These are phyloP conservation scores for Lactarius psammicola DNA, from an alignment of 768 basidiomycete genomes.

Conservation along the genomic window DNA sequence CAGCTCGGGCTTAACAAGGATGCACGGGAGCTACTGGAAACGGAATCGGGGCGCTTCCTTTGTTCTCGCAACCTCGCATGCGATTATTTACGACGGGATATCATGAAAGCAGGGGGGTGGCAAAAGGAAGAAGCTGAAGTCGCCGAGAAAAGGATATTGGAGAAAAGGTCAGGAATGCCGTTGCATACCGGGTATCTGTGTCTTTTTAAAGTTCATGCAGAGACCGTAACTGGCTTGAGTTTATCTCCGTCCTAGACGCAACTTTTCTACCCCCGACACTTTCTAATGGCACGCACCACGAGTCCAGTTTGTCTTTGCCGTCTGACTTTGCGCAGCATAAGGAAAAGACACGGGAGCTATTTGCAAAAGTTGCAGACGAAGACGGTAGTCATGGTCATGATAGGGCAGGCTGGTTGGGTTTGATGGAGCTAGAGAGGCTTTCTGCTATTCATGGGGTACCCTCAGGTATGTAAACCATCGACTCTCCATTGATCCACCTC, in stretches of 20 bases:
- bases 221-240: slow-evolving; percentile 86
- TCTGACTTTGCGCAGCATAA: slow-evolving; percentile 40
- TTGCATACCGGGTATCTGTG: slow-evolving; percentile 1
- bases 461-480: slow-evolving; percentile 39
- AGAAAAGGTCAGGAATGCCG: slow-evolving; percentile 50
- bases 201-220: slow-evolving; percentile 36
- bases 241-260: slow-evolving; percentile 69
- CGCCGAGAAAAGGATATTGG: slow-evolving; percentile 57
- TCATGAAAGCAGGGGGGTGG: slow-evolving; percentile 58
- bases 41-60: slow-evolving; percentile 63
- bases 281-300: slow-evolving; percentile 32
- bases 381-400: slow-evolving; percentile 71
- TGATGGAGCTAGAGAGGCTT: slow-evolving; percentile 74
- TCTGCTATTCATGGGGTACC: slow-evolving; percentile 48
- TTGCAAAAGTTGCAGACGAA: slow-evolving; percentile 54
- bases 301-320: slow-evolving; percentile 25
- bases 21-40: slow-evolving; percentile 64
- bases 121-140: slow-evolving; percentile 58
- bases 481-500: neutral
- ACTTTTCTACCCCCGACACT: slow-evolving; percentile 48
- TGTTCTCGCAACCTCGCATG: slow-evolving; percentile 70
- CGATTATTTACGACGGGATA: slow-evolving; percentile 71
- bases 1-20: slow-evolving; percentile 70
- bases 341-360: slow-evolving; percentile 49
- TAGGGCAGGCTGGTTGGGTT: slow-evolving; percentile 68